phyloP scores from a whole-genome alignment of 1,284 basidiomycete genomes.

The Ustilago vetiveriae region DNA sequence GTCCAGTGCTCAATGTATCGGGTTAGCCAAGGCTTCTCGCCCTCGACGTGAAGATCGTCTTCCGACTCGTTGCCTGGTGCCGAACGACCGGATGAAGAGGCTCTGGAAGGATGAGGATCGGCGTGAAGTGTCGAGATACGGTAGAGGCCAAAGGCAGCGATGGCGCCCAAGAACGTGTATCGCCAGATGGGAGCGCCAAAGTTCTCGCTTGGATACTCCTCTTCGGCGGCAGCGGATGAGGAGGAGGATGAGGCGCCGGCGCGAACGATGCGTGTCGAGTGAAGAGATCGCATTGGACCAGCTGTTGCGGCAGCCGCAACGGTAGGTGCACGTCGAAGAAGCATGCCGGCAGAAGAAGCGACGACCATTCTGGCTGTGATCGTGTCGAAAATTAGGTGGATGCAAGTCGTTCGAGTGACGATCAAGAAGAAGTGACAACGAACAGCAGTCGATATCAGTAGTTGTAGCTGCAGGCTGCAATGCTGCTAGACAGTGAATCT shows the following conservation, averaged over 20 bases:
- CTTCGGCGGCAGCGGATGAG: constrained; percentile 27
- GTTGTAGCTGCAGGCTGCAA: constrained; percentile 1
- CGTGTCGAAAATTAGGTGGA: neutral
- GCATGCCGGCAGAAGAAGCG: constrained; percentile 17
- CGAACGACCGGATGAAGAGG: constrained; percentile 46
- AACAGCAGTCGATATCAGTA: constrained; percentile 1
- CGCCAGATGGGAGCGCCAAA: constrained; percentile 60
- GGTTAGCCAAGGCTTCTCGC: constrained; percentile 59
- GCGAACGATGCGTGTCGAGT: constrained; percentile 36
- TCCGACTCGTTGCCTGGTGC: constrained; percentile 54
- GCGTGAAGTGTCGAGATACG: constrained; percentile 51
- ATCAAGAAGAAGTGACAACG: constrained; percentile 5
- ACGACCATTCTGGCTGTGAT: constrained; percentile 21
- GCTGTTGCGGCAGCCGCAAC: constrained; percentile 7
- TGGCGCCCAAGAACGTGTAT: constrained; percentile 43
- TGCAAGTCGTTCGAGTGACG: constrained; percentile 7
- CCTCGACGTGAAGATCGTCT: constrained; percentile 45
- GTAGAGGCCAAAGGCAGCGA: constrained; percentile 53
- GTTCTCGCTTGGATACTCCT: constrained; percentile 41
- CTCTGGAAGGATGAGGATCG: constrained; percentile 48
- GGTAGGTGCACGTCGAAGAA: constrained; percentile 20
- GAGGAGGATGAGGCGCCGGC: constrained; percentile 32
- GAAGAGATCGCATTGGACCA: constrained; percentile 33
- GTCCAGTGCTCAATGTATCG: constrained; percentile 57
- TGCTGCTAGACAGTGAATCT: neutral